A percentile compares a stretch with the other conserved stretches of the same genome.
Conservation (phyloP, 2,329 filamentous ascomycete genomes). For the Ceratocystis diversiconidia region DNA sequence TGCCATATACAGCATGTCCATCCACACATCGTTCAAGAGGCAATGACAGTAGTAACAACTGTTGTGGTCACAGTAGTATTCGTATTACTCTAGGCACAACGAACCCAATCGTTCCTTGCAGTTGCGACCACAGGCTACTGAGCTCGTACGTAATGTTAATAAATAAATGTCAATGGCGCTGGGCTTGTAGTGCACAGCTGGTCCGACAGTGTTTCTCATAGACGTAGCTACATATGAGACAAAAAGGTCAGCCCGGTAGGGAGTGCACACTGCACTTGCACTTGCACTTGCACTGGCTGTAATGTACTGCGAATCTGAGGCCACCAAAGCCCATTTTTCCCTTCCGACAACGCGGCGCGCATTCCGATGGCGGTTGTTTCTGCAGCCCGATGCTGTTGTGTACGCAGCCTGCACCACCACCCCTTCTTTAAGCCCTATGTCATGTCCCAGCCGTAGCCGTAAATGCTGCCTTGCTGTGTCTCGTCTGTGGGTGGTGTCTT, state of each 20-base stretch:
- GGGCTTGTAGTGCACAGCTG: background rate
- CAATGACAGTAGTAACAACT: background rate
- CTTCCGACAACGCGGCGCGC: background rate
- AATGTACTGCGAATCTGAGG: background rate
- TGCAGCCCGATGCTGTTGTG: background rate
- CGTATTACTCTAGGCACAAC: background rate
- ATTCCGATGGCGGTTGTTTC: background rate
- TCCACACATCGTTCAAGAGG: background rate
- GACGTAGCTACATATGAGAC: background rate
- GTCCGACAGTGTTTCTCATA: background rate
- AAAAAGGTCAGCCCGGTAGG: background rate
- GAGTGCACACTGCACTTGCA: no score
- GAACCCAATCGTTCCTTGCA: slow-evolving; percentile 1
- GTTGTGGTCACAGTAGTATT: background rate
- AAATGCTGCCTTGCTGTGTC: background rate
- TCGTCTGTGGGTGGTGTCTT: background rate
- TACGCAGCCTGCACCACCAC: background rate
- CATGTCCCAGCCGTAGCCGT: background rate
- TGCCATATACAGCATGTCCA: background rate
- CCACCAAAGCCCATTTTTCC: background rate
- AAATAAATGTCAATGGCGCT: background rate
- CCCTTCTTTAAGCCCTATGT: background rate
- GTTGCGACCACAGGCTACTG: background rate
- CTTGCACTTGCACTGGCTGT: no score
- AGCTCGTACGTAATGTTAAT: background rate